Conservation (phyloP, 2,329 filamentous ascomycete genomes). For the Colletotrichum lindemuthianum region DNA sequence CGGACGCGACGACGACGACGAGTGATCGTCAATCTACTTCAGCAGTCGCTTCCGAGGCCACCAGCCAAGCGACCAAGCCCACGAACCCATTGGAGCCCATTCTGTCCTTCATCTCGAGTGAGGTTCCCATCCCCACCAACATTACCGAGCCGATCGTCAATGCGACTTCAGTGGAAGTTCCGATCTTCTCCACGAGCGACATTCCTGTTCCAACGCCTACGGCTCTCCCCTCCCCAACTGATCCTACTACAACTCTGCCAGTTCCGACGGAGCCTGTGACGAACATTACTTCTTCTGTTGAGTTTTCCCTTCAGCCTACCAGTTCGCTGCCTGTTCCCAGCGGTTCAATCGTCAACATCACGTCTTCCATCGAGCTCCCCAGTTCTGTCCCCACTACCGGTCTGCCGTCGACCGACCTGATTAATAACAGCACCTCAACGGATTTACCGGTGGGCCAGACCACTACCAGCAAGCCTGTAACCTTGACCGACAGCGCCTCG, state of each 20-base stretch:
- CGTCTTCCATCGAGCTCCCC: conserved; percentile 24
- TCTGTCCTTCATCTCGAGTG: conserved; percentile 28
- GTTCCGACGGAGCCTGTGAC: conserved; percentile 14
- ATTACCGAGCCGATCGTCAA: conserved; percentile 28
- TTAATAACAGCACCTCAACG: conserved; percentile 24
- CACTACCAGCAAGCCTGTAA: conserved; percentile 18
- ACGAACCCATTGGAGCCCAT: conserved; percentile 32
- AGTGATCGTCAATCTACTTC: conserved; percentile 5
- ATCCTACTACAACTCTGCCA: conserved; percentile 22
- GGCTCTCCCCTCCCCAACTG: conserved; percentile 28
- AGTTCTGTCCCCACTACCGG: conserved; percentile 14
- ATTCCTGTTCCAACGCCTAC: conserved; percentile 26
- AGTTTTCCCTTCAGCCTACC: conserved; percentile 9
- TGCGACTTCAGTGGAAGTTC: conserved; percentile 16
- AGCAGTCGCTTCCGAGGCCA: conserved; percentile 3
- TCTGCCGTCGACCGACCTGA: conserved; percentile 15
- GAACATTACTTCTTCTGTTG: conserved; percentile 23
- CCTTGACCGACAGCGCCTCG: conserved; percentile 17
- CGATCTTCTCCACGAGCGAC: conserved; percentile 16
- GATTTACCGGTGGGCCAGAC: conserved; percentile 19
- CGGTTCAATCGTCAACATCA: conserved; percentile 25
- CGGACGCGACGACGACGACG: conserved; percentile 7
- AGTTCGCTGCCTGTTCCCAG: conserved; percentile 17
- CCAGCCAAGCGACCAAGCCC: conserved; percentile 9
- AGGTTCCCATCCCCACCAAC: conserved; percentile 21